Percentiles rank a stretch among this genome's conserved stretches.
phyloP scores from a whole-genome alignment of 768 basidiomycete genomes.

The Lyophyllum decastes region DNA sequence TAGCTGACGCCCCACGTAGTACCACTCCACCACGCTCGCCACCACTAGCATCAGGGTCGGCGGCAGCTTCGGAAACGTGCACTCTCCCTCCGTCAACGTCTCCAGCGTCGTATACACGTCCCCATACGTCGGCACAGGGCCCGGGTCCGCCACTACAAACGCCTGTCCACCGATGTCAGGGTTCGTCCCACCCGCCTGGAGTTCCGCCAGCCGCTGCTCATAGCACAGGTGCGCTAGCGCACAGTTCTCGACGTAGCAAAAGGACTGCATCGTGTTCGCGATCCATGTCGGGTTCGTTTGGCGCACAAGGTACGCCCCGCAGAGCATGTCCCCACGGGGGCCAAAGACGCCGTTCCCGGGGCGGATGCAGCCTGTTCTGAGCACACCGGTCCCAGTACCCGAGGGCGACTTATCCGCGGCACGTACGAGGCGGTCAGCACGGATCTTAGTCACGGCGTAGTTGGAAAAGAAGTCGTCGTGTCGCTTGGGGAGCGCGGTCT shows the following conservation, averaged over 20 bases:
- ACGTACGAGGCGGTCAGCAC: slow-evolving; percentile 53
- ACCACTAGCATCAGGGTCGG: slow-evolving; percentile 66
- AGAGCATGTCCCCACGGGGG: slow-evolving; percentile 71
- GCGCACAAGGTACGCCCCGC: slow-evolving; percentile 63
- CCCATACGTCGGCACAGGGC: slow-evolving; percentile 60
- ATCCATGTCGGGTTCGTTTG: slow-evolving; percentile 67
- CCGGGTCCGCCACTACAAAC: slow-evolving; percentile 67
- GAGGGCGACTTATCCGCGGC: slow-evolving; percentile 33
- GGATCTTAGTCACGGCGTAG: slow-evolving; percentile 67
- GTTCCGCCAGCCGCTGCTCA: slow-evolving; percentile 68
- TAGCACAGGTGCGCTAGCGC: slow-evolving; percentile 72
- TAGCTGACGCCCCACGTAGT: slow-evolving; percentile 49
- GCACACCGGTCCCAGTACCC: slow-evolving; percentile 22
- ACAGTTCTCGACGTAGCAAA: slow-evolving; percentile 77
- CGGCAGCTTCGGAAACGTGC: slow-evolving; percentile 55
- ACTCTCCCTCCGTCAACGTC: slow-evolving; percentile 58
- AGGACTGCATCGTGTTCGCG: slow-evolving; percentile 56
- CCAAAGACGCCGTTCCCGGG: slow-evolving; percentile 81
- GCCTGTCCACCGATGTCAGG: slow-evolving; percentile 77
- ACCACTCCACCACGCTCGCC: slow-evolving; percentile 58
- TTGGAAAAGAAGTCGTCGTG: slow-evolving; percentile 77
- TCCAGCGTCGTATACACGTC: slow-evolving; percentile 60
- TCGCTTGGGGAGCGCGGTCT: slow-evolving; percentile 46
- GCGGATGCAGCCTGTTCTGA: slow-evolving; percentile 75
- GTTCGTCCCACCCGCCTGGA: slow-evolving; percentile 27